Conservation (phyloP, 331 rosid species). For the Rhamnella rubrinervis region DNA sequence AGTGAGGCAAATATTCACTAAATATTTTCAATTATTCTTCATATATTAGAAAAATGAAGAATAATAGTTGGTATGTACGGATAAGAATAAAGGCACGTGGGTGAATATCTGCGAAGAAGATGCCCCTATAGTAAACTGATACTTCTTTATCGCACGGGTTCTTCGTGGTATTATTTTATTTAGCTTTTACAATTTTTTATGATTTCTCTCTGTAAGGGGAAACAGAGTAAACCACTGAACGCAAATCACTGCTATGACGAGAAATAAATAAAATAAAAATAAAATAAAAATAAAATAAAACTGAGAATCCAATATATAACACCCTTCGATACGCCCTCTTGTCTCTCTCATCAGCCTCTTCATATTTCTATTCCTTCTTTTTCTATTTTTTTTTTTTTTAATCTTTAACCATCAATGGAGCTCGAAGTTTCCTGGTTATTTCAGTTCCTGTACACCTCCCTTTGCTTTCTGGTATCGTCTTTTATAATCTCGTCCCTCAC, state of each 20-base stretch:
- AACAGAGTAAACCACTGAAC: constrained; percentile 3
- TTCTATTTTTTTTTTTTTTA: background rate
- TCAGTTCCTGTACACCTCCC: constrained; percentile 21
- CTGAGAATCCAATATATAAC: background rate
- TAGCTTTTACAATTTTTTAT: background rate
- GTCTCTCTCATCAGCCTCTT: constrained; percentile 10
- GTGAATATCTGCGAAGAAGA: constrained; percentile 12
- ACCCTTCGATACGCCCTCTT: constrained; percentile 15
- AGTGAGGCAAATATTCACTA: background rate
- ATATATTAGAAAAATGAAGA: background rate
- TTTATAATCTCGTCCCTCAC: background rate
- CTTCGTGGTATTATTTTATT: constrained; percentile 13
- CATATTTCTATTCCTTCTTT: background rate
- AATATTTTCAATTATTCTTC: background rate
- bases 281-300: background rate
- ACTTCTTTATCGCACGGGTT: constrained; percentile 24
- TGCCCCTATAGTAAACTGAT: constrained; percentile 1
- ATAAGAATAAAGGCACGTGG: constrained; percentile 38
- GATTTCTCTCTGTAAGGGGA: background rate
- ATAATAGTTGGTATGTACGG: background rate
- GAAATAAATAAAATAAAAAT: background rate
- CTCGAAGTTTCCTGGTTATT: constrained; percentile 23
- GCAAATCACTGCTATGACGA: background rate
- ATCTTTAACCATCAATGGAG: constrained; percentile 36
- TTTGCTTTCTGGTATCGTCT: constrained; percentile 14